Evolutionary conservation across 148 eudicot species (phyloP).

Genomic region (Rhododendron ovatum): DNA sequence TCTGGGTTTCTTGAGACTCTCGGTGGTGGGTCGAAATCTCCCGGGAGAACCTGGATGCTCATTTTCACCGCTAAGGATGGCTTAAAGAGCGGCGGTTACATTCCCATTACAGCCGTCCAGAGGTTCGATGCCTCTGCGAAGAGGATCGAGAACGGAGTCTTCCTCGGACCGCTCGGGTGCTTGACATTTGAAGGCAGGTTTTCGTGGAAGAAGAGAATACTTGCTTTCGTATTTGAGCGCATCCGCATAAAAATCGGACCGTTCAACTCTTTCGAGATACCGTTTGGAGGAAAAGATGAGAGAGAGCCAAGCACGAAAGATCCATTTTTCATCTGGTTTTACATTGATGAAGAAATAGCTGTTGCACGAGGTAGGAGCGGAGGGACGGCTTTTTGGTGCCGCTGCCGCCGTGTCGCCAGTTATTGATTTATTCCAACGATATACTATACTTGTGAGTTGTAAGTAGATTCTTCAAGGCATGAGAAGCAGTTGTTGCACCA

Average conservation of each 20-base stretch:
- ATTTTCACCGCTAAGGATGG: slow-evolving; percentile 57
- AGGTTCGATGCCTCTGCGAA: background rate
- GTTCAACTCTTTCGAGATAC: slow-evolving; percentile 60
- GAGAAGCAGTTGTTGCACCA: background rate
- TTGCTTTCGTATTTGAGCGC: slow-evolving; percentile 78
- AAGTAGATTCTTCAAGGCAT: background rate
- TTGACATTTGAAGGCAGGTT: slow-evolving; percentile 85
- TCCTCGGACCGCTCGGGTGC: slow-evolving; percentile 64
- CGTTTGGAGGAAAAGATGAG: slow-evolving; percentile 56
- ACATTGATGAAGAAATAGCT: slow-evolving; percentile 87
- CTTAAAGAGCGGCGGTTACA: too few species aligned
- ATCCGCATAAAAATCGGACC: slow-evolving; percentile 76
- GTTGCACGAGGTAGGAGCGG: slow-evolving; percentile 95
- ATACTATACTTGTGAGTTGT: background rate
- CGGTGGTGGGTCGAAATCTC: slow-evolving; percentile 68
- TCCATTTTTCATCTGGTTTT: slow-evolving; percentile 93
- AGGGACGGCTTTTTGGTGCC: slow-evolving; percentile 97
- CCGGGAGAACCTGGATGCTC: slow-evolving; percentile 99
- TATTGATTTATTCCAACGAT: slow-evolving; percentile 12
- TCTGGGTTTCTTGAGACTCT: slow-evolving; percentile 69
- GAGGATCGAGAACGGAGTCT: slow-evolving; percentile 94
- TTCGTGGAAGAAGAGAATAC: slow-evolving; percentile 86
- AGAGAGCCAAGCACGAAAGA: slow-evolving; percentile 69
- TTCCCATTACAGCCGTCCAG: too few species aligned
- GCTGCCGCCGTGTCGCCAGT: slow-evolving; percentile 46